These are phyloP conservation scores for Psidium guajava DNA, from an alignment of 345 rosid species.

Conservation along the genomic window DNA sequence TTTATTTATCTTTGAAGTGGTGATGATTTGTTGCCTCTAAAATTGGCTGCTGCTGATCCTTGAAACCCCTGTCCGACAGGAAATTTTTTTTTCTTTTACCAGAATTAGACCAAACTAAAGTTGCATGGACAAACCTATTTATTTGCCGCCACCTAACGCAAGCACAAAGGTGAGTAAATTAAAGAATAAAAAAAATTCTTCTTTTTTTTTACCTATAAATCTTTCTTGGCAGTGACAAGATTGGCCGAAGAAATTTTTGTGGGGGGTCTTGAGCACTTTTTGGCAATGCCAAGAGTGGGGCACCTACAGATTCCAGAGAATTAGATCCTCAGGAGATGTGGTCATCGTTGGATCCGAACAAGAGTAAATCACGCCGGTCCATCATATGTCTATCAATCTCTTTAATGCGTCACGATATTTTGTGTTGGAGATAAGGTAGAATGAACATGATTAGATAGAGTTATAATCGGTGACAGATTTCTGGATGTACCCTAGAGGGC, in stretches of 20 bases:
- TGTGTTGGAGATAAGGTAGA: background rate
- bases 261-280: background rate
- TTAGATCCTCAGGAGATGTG: background rate
- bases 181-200: background rate
- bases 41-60: background rate
- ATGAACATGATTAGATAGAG: background rate
- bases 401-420: background rate
- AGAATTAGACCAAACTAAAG: background rate
- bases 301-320: background rate
- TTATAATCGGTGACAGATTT: background rate
- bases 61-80: background rate
- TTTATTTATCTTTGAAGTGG: background rate
- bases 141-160: background rate
- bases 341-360: background rate
- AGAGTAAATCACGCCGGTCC: background rate
- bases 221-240: background rate
- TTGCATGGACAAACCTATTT: background rate
- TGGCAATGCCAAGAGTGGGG: background rate
- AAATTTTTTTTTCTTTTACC: background rate
- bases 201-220: background rate
- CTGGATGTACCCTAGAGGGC: background rate
- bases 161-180: background rate
- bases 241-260: background rate
- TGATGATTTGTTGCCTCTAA: background rate
- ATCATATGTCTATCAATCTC: background rate